These are phyloP conservation scores for Polychaeton citri DNA, from an alignment of 2,329 filamentous ascomycete genomes.

Conservation along the genomic window DNA sequence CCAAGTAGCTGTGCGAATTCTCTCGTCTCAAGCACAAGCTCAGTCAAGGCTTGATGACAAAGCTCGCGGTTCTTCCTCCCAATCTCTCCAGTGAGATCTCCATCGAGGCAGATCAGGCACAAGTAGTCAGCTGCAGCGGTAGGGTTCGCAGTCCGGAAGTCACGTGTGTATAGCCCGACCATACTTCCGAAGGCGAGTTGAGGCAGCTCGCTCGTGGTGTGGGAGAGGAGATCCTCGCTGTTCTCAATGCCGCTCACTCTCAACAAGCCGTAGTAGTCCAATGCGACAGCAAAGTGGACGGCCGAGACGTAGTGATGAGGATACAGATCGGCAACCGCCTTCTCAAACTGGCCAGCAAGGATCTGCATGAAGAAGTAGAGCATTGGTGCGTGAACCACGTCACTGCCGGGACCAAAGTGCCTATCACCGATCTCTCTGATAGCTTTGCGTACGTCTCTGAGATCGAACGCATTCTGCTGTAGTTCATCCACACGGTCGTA, in stretches of 20 bases:
- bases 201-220: slow-evolving; percentile 55
- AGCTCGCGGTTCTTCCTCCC: slow-evolving; percentile 66
- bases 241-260: slow-evolving; percentile 71
- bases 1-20: slow-evolving; percentile 91
- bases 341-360: slow-evolving; percentile 83
- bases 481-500: slow-evolving; percentile 47
- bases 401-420: slow-evolving; percentile 76
- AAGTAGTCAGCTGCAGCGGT: slow-evolving; percentile 90
- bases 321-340: slow-evolving; percentile 83
- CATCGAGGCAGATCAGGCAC: slow-evolving; percentile 78
- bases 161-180: slow-evolving; percentile 86
- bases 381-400: slow-evolving; percentile 67
- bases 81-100: slow-evolving; percentile 60
- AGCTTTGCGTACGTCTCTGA: slow-evolving; percentile 60
- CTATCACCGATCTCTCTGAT: slow-evolving; percentile 81
- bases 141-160: slow-evolving; percentile 84
- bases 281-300: slow-evolving; percentile 82
- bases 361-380: slow-evolving; percentile 91
- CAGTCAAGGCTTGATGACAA: slow-evolving; percentile 84
- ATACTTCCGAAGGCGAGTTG: slow-evolving; percentile 93
- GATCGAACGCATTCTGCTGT: slow-evolving; percentile 48
- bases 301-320: slow-evolving; percentile 84
- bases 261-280: slow-evolving; percentile 80
- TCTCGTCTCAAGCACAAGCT: slow-evolving; percentile 89
- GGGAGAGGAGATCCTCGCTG: slow-evolving; percentile 53